phyloP scores from a whole-genome alignment of 345 rosid genomes.

The Orychophragmus violaceus region DNA sequence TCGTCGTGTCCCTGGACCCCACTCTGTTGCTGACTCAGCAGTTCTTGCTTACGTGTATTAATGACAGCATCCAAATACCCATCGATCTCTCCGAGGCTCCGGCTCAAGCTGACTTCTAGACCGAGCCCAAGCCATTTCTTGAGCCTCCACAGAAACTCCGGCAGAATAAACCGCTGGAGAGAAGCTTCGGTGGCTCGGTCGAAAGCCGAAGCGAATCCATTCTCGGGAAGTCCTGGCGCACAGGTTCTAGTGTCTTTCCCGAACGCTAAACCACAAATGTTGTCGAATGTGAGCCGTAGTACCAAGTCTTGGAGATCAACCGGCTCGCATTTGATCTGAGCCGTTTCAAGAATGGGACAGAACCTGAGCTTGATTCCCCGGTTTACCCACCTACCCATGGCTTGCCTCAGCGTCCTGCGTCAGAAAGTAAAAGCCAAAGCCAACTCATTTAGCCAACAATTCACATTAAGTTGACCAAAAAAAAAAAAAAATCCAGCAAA shows the following conservation, averaged over 20 bases:
- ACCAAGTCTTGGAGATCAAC: conserved; percentile 83
- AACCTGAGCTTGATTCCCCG: conserved; percentile 69
- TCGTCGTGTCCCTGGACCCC: conserved; percentile 71
- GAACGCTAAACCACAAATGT: conserved; percentile 90
- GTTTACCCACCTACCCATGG: conserved; percentile 95
- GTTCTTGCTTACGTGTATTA: conserved; percentile 60
- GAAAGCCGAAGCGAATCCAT: conserved; percentile 72
- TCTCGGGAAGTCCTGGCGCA: conserved; percentile 62
- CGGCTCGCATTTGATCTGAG: conserved; percentile 45
- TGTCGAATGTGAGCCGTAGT: conserved; percentile 90
- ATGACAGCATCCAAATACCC: conserved; percentile 61
- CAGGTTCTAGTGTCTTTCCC: conserved; percentile 92
- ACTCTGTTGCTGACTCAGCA: conserved; percentile 44
- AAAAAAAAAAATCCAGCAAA: no score
- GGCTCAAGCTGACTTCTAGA: conserved; percentile 75
- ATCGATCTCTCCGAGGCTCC: conserved; percentile 62
- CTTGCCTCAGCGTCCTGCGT: conserved; percentile 74
- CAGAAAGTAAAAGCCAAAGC: conserved; percentile 29
- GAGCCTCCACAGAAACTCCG: conserved; percentile 71
- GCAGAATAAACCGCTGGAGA: conserved; percentile 80
- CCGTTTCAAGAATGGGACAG: conserved; percentile 64
- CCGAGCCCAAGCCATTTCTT: conserved; percentile 84
- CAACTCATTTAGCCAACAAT: conserved; percentile 6
- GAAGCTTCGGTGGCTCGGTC: conserved; percentile 94
- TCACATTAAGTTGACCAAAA: no score